Conservation (phyloP, 495 filamentous ascomycete genomes). For the Tuber calosporum region DNA sequence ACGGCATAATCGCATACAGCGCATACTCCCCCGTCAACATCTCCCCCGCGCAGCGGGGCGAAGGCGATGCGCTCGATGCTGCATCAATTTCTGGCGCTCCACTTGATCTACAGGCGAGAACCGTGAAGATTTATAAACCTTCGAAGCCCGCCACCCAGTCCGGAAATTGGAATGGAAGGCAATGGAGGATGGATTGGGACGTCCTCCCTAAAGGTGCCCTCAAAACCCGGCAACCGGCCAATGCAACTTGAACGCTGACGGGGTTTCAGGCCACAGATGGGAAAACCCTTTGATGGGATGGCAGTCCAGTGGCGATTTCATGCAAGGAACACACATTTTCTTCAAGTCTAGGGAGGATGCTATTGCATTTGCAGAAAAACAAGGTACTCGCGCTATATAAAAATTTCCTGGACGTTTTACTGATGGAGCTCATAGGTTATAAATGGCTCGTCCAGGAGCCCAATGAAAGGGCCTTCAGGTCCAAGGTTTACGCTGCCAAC, state of each 20-base stretch:
- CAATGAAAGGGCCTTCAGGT: conserved; percentile 72
- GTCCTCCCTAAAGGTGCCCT: conserved; percentile 61
- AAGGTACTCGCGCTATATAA: conserved; percentile 47
- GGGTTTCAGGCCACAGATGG: conserved; percentile 64
- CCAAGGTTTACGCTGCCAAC: conserved; percentile 96
- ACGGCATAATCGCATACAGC: conserved; percentile 48
- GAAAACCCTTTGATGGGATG: conserved; percentile 98
- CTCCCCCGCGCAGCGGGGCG: conserved; percentile 62
- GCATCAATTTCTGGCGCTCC: conserved; percentile 88
- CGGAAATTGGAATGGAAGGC: conserved; percentile 67
- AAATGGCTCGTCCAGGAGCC: conserved; percentile 99
- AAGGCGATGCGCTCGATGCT: conserved; percentile 64
- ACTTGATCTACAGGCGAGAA: conserved; percentile 83
- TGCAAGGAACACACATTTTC: conserved; percentile 83
- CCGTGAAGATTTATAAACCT: conserved; percentile 85
- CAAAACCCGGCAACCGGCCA: not conserved
- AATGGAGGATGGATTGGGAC: conserved; percentile 99
- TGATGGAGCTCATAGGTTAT: conserved; percentile 51
- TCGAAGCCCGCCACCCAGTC: conserved; percentile 92
- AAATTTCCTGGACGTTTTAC: not conserved
- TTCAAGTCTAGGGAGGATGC: conserved; percentile 95
- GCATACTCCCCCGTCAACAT: conserved; percentile 81
- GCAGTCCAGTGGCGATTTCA: conserved; percentile 86
- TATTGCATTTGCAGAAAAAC: conserved; percentile 91
- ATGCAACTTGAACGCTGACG: conserved; percentile 9